A percentile compares a stretch with the other conserved stretches of the same genome.
Evolutionary conservation across 495 filamentous ascomycete species (phyloP).

Genomic region (Penicillium arizonense): DNA sequence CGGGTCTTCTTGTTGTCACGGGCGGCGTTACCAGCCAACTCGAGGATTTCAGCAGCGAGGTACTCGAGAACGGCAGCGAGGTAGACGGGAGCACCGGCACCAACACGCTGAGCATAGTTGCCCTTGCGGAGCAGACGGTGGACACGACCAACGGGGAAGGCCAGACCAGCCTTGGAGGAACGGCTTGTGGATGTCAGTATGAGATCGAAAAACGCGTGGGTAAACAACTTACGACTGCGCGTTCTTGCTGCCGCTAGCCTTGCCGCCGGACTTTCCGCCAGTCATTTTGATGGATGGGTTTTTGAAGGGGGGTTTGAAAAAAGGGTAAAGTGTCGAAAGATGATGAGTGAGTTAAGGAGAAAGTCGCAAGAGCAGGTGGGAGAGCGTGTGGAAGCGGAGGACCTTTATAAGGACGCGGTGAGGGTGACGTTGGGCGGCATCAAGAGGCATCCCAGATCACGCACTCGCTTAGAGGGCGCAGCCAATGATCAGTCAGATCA

Average conservation of each 20-base stretch:
- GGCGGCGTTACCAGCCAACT: slow-evolving; percentile 96
- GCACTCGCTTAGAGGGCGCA: slow-evolving; percentile 47
- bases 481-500: slow-evolving; percentile 29
- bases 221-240: slow-evolving; percentile 74
- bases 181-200: slow-evolving; percentile 61
- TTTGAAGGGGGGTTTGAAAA: slow-evolving; percentile 24
- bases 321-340: slow-evolving; percentile 15
- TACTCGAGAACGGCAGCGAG: slow-evolving; percentile 98
- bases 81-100: slow-evolving; percentile 98
- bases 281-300: slow-evolving; percentile 81
- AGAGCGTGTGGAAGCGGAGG: slow-evolving; percentile 33
- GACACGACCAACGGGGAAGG: slow-evolving; percentile 99
- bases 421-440: slow-evolving; percentile 43
- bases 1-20: slow-evolving; percentile 99
- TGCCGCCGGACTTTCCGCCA: slow-evolving; percentile 98
- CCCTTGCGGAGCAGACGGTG: slow-evolving; percentile 99
- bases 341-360: slow-evolving; percentile 21
- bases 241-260: slow-evolving; percentile 95
- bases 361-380: slow-evolving; percentile 22
- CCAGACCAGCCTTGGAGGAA: slow-evolving; percentile 98
- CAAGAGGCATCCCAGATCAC: slow-evolving; percentile 46
- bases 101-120: slow-evolving; percentile 99
- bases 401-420: slow-evolving; percentile 48
- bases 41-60: slow-evolving; percentile 96
- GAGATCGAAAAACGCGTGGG: slow-evolving; percentile 19